Evolutionary conservation across 768 basidiomycete genomes (phyloP), one percentile per base, ranked within the genome.

Genomic region (Suillus hirtellus): DNA sequence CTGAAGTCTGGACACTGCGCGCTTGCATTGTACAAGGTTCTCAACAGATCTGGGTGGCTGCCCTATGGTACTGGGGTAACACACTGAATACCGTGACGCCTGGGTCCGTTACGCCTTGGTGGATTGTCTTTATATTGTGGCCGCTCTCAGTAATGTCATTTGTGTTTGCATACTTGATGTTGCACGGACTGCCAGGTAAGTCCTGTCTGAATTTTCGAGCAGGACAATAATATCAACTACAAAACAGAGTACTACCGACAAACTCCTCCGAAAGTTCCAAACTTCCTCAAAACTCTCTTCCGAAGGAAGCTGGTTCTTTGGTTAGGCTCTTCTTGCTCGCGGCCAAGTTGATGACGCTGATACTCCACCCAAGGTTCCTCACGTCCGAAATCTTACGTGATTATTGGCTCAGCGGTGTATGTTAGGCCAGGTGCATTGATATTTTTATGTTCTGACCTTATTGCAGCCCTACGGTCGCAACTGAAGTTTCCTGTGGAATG

Each of bases 51-150:
- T 97, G 95, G 95, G 90, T 96, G 14, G 92, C 95, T 3, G 95
- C 91, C 8, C 78, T 97, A 42, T 97, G 95, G 95, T 97, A 93
- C 71, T 97, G 95, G 95, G 95, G 95, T 67, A 86, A 89, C 75
- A 85, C 86, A 38, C 79, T 97, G 64, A 89, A 90, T 72, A 78
- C 81, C 8, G 78, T 79, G 24, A 50, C 76, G 56, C 79, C 84
- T 49, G 80, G 77, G 53, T 82, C 84, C 67, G 73, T 84, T 46
- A 78, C 91, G 10, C 94, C 95, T 0, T 93, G 91, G 89, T 93
- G 89, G 87, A 92, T 96, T 67, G 86, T 89, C 24, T 77, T 89
- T 68, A 81, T 94, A 65, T 75, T 87, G 42, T 96, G 93, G 93
- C 95, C 95, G 1, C 75, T 96, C 49, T 80, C 93, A 2, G 79